Conservation (phyloP, 352 stramenopile species). For the Phytopythium vexans region DNA sequence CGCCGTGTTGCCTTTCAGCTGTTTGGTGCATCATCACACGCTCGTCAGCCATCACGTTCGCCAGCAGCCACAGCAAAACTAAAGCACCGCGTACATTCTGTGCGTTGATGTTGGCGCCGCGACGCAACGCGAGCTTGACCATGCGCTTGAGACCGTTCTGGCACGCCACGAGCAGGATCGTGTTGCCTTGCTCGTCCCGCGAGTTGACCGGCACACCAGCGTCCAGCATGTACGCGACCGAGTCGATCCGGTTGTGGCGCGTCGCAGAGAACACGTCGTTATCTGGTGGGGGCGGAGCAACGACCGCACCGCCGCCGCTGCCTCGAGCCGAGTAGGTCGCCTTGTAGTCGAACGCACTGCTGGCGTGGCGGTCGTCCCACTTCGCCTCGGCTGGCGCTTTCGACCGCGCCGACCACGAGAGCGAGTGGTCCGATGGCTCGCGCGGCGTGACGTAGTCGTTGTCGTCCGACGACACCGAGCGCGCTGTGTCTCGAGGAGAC, state of each 20-base stretch:
- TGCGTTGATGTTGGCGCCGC: slow-evolving; percentile 86
- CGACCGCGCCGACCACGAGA: too few relatives aligned
- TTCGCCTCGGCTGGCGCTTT: not conserved
- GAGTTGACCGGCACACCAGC: slow-evolving; percentile 79
- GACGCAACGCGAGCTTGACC: slow-evolving; percentile 78
- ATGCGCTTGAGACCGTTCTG: slow-evolving; percentile 91
- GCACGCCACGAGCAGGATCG: slow-evolving; percentile 82
- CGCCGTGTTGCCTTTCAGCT: slow-evolving; percentile 84
- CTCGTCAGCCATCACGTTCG: not conserved
- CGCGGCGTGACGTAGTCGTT: slow-evolving; percentile 54
- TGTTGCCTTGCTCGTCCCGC: slow-evolving; percentile 80
- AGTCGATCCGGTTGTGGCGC: slow-evolving; percentile 81
- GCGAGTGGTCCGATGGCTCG: slow-evolving; percentile 10
- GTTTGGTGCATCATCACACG: slow-evolving; percentile 1
- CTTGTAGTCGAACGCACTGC: slow-evolving; percentile 28
- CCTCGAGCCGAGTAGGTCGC: slow-evolving; percentile 4
- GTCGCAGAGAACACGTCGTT: slow-evolving; percentile 87
- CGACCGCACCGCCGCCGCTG: slow-evolving; percentile 5
- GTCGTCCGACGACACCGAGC: slow-evolving; percentile 64
- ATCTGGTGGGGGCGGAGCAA: slow-evolving; percentile 24
- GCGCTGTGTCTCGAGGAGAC: slow-evolving; percentile 50
- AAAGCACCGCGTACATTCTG: slow-evolving; percentile 51
- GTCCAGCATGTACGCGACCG: slow-evolving; percentile 83
- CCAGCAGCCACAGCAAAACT: not conserved
- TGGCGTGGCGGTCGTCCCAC: not conserved